These are phyloP conservation scores for Mycena venus DNA, from an alignment of 768 basidiomycete species.

Conservation along the genomic window DNA sequence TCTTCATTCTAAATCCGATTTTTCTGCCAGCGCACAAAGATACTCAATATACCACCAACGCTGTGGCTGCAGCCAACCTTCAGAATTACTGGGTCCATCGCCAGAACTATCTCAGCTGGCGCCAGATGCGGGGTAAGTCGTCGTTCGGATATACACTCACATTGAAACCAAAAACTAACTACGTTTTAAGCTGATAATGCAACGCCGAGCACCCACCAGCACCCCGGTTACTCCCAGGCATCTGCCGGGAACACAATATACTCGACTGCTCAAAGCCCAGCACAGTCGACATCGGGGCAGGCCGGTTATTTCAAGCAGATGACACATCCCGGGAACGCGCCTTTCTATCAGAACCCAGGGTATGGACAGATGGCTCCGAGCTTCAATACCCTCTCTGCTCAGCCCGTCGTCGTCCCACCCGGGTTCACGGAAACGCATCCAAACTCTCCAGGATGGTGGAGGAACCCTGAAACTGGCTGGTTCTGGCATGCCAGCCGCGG, in stretches of 20 bases:
- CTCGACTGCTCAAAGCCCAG: background rate
- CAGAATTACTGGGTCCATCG: conserved; percentile 27
- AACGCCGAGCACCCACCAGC: background rate
- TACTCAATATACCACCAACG: background rate
- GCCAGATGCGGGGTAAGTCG: background rate
- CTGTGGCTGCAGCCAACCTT: conserved; percentile 12
- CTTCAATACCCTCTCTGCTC: conserved; percentile 17
- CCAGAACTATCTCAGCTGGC: conserved; percentile 7
- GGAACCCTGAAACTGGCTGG: conserved; percentile 30
- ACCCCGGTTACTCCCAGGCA: background rate
- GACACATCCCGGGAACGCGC: background rate
- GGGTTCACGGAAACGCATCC: conserved; percentile 31
- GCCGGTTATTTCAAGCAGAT: background rate
- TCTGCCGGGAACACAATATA: background rate
- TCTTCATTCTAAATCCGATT: too few relatives aligned
- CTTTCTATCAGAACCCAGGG: background rate
- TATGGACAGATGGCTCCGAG: background rate
- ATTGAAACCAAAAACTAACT: background rate
- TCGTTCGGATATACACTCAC: background rate
- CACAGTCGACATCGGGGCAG: background rate
- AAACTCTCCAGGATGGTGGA: conserved; percentile 16
- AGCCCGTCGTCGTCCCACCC: conserved; percentile 29
- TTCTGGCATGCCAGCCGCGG: conserved; percentile 27
- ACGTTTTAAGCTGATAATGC: background rate
- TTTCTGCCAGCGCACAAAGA: conserved; percentile 19